Percentiles rank a stretch among this genome's conserved stretches.
Conservation (phyloP, 306 rosid species). For the Biancaea sappan region DNA sequence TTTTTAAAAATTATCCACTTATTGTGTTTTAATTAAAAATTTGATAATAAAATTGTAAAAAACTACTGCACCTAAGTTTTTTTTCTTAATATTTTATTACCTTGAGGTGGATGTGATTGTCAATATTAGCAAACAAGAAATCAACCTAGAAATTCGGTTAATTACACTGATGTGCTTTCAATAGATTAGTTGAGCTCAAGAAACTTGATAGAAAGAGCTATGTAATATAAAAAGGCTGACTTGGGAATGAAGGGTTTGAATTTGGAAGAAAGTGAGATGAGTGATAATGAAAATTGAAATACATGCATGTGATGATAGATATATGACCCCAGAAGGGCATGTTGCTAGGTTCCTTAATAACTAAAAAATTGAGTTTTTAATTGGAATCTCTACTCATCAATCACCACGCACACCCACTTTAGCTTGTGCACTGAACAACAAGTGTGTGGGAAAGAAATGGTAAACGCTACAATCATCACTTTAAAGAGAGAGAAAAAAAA, state of each 20-base stretch:
- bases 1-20: too few relatives aligned
- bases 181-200: neutral
- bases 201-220: neutral
- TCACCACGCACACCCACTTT: constrained; percentile 17
- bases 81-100: too few relatives aligned
- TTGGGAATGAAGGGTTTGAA: neutral
- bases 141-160: neutral
- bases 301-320: constrained; percentile 12
- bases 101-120: neutral
- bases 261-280: neutral
- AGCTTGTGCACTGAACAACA: neutral
- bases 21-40: too few relatives aligned
- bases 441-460: neutral
- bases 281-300: neutral
- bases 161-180: neutral
- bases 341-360: constrained; percentile 6
- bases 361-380: neutral
- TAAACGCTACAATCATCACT: neutral
- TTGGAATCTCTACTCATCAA: constrained; percentile 9
- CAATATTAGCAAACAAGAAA: neutral
- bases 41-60: too few relatives aligned
- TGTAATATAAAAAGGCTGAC: neutral
- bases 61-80: too few relatives aligned
- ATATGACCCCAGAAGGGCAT: neutral
- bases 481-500: neutral